Evolutionary conservation across 2,329 filamentous ascomycete species (phyloP), one percentile per base, ranked within the genome.

Genomic region (Xylariaceae sp.): DNA sequence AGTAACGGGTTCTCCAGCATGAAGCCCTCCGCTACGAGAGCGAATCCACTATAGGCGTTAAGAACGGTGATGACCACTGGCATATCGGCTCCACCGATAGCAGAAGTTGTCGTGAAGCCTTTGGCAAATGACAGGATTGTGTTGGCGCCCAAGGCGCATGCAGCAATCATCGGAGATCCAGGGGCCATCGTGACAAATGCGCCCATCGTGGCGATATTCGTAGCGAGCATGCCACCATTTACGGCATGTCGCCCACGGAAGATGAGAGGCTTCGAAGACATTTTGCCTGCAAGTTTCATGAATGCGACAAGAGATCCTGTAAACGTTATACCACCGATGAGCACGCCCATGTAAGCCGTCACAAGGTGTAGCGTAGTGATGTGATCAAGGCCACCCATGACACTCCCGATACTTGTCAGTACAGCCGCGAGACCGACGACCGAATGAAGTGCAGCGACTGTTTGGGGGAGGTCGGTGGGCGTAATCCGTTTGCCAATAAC

Each of bases 31-130:
- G 91, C 90, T 0, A 96, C 90, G 2, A 96, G 78, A 0, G 91
- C 91, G 52, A 96, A 96, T 12, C 91, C 91, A 44, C 89, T 93
- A 67, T 96, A 96, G 0, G 90, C 90, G 61, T 96, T 96, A 17
- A 96, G 73, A 1, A 96, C 90, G 0, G 90, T 95, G 57, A 95
- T 95, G 31, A 94, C 89, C 5, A 95, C 90, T 71, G 83, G 90
- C 90, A 96, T 96, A 65, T 96, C 91, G 12, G 90, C 90, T n/a
- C 90, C 91, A 18, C 91, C 91, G 63, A 96, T 95, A 0, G 89
- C 89, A 2, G 90, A 81, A 0, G 91, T 96, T 0, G 90, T 95
- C 0, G 90, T 96, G 65, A 84, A 95, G 7, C 91, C 91, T 68
- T 96, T 93, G 56, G 88, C 73, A 69, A 96, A 96, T 54, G 88